Conservation (phyloP, 305 asterid genomes). For the Solanum chacoense region DNA sequence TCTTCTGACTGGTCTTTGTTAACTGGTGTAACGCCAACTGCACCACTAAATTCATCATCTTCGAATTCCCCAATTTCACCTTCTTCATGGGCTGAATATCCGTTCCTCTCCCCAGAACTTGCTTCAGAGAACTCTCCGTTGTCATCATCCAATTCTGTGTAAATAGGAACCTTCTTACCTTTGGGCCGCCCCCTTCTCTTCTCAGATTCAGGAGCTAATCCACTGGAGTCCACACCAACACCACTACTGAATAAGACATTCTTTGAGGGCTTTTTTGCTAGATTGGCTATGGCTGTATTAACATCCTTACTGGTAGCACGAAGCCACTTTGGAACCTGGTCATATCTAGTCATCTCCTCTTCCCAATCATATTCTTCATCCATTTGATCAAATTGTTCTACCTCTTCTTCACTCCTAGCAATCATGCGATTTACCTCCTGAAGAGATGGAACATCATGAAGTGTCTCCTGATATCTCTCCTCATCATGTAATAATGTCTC, state of each 20-base stretch:
- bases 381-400: constrained; percentile 95
- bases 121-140: constrained; percentile 77
- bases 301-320: constrained; percentile 80
- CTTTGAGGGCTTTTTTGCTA: constrained; percentile 76
- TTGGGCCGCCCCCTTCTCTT: constrained; percentile 84
- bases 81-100: constrained; percentile 58
- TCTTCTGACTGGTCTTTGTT: constrained; percentile 74
- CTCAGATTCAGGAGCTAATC: constrained; percentile 52
- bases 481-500: constrained; percentile 96
- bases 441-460: constrained; percentile 95
- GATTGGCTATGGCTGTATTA: constrained; percentile 49
- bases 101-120: constrained; percentile 75
- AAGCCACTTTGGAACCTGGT: constrained; percentile 93
- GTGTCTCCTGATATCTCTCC: constrained; percentile 92
- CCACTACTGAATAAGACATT: constrained; percentile 41
- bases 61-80: constrained; percentile 75
- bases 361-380: constrained; percentile 96
- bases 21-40: constrained; percentile 38
- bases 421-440: constrained; percentile 98
- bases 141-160: constrained; percentile 91
- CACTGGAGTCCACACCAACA: constrained; percentile 37
- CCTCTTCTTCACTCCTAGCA: constrained; percentile 92
- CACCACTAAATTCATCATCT: constrained; percentile 55
- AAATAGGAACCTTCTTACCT: constrained; percentile 62
- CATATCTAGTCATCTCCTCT: constrained; percentile 84